Base-by-base conservation (phyloP, 23 red algal species). In the Gracilaria gracilis region DNA sequence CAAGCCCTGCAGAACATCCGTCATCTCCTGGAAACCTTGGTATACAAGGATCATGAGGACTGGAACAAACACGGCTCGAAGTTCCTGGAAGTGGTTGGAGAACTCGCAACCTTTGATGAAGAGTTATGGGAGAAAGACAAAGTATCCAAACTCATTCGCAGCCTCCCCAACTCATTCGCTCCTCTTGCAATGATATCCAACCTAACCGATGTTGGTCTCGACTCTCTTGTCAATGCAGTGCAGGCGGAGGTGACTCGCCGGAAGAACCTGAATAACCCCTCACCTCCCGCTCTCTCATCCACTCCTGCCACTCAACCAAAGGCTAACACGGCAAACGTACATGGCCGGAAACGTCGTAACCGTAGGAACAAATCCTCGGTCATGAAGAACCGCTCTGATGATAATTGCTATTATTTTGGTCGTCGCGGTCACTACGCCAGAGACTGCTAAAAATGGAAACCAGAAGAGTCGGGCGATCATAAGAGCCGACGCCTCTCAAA, bases 231-330 rank as follows among this genome's bases (percentile, higher is more conserved):
- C 4, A 73, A 69, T n/a, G 32, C 21, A 2, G 80, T 84, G 2
- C 32, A 84, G 16, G 80, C 80, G 5, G 50, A 84, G 65, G 11
- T 84, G 54, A 25, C 80, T 6, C 80, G 80, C 38, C 48, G 80
- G 9, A 84, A 84, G 80, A 84, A 64, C 25, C 54, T 8, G 12
- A 67, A 62, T 32, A 57, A 79, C 13, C 34, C 37, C 3, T 38
- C 49, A 50, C 9, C 2, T 4, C 38, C 75, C 9, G 8, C 39
- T 39, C 3, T 23, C 25, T 12, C 14, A 1, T 25, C 28, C 14
- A 4, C 65, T 15, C 35, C 75, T 1, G 49, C 9, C 17, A 33
- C 75, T 13, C 9, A 50, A 79, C 75, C 51, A 8, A 50, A 79
- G 28, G 28, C 65, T 5, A 70, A 70, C 35, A 70, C 23, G 27